Conservation (phyloP, 2,329 filamentous ascomycete species). For the Falciphora oryzae region DNA sequence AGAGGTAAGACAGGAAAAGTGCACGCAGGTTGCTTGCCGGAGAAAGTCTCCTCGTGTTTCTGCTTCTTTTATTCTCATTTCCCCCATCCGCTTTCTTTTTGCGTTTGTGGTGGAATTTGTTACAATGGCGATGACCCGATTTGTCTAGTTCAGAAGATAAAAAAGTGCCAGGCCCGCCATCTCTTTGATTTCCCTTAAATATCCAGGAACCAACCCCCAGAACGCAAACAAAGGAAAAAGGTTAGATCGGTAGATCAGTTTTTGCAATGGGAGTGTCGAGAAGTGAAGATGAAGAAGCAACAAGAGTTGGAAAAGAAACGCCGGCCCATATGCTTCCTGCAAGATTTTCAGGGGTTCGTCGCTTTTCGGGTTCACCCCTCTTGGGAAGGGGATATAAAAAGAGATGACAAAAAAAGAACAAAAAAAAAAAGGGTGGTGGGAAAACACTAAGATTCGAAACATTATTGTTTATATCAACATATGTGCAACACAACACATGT, state of each 20-base stretch:
- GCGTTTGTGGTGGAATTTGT: background rate
- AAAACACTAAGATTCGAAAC: background rate
- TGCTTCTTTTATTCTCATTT: background rate
- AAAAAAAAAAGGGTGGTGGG: slow-evolving; percentile 1
- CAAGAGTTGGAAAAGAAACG: background rate
- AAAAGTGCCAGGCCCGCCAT: no score
- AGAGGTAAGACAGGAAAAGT: background rate
- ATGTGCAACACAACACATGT: slow-evolving; percentile 2
- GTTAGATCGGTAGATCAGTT: no score
- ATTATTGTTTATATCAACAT: slow-evolving; percentile 1
- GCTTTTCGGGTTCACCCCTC: background rate
- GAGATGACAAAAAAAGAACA: background rate
- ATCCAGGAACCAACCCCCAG: background rate
- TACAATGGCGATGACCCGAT: background rate
- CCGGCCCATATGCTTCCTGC: slow-evolving; percentile 4
- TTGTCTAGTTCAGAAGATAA: background rate
- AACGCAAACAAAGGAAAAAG: slow-evolving; percentile 3
- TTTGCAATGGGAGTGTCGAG: background rate
- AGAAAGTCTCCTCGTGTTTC: background rate
- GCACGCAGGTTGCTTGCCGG: background rate
- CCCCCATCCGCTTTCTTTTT: background rate
- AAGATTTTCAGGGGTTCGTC: background rate
- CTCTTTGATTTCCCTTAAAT: background rate
- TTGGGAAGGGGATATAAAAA: background rate
- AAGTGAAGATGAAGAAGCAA: background rate